phyloP scores from a whole-genome alignment of 2,329 filamentous ascomycete species.

The Talaromyces sp. region DNA sequence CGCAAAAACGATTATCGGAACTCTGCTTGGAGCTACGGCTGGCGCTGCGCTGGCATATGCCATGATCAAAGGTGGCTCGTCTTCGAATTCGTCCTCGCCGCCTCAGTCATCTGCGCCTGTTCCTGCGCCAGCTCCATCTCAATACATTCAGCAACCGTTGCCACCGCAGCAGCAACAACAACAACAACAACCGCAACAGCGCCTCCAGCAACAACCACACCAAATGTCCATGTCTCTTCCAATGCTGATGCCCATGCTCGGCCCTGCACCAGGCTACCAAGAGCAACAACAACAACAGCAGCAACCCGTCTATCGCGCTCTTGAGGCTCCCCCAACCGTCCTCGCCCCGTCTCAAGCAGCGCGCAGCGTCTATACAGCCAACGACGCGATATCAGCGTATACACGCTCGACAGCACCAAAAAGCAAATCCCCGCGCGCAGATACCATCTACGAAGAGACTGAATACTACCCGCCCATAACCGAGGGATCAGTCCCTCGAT shows the following conservation, averaged over 20 bases:
- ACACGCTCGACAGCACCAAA: conserved; percentile 33
- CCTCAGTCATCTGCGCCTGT: conserved; percentile 27
- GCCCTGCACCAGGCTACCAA: conserved; percentile 16
- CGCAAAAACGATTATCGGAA: conserved; percentile 67
- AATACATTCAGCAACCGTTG: conserved; percentile 14
- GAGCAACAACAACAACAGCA: conserved; percentile 19
- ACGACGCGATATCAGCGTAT: conserved; percentile 29
- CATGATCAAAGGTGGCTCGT: conserved; percentile 60
- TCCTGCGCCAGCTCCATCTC: conserved; percentile 20
- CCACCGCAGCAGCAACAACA: conserved; percentile 21
- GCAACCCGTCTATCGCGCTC: conserved; percentile 30
- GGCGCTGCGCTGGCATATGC: conserved; percentile 74
- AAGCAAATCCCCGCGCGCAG: conserved; percentile 42
- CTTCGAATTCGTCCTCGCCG: conserved; percentile 23
- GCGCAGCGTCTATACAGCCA: conserved; percentile 29
- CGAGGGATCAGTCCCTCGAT: neutral
- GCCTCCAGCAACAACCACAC: conserved; percentile 18
- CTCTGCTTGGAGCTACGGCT: conserved; percentile 74
- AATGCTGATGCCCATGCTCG: conserved; percentile 16
- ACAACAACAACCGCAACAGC: conserved; percentile 20
- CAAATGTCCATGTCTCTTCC: conserved; percentile 14
- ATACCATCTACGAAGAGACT: conserved; percentile 41
- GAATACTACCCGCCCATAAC: conserved; percentile 27
- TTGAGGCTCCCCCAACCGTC: conserved; percentile 30
- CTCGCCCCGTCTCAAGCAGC: conserved; percentile 21